phyloP scores from a whole-genome alignment of 768 basidiomycete genomes.

The Mrakia blollopis region DNA sequence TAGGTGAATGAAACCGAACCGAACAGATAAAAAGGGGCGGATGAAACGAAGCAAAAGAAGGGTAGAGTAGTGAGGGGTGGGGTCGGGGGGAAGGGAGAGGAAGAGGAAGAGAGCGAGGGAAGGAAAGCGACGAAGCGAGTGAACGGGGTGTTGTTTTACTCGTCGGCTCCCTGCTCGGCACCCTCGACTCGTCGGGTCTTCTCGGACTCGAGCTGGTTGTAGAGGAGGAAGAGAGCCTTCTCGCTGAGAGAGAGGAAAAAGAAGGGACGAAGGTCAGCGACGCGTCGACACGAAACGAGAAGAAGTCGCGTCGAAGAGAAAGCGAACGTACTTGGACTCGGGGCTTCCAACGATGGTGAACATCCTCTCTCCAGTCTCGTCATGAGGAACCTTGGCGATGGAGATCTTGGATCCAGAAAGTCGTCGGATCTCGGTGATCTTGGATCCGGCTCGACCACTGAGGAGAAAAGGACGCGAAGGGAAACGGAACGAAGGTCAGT shows the following conservation, averaged over 20 bases:
- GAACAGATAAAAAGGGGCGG: neutral
- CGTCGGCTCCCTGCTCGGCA: slow-evolving; percentile 17
- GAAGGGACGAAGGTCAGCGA: neutral
- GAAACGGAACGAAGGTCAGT: neutral
- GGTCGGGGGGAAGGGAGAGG: neutral
- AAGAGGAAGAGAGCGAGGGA: slow-evolving; percentile 21
- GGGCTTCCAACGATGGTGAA: slow-evolving; percentile 95
- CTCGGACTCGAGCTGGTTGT: slow-evolving; percentile 83
- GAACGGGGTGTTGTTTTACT: slow-evolving; percentile 7
- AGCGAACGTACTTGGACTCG: slow-evolving; percentile 30
- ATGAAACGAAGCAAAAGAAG: slow-evolving; percentile 1
- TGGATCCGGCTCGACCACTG: slow-evolving; percentile 93
- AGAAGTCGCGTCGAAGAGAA: too few relatives aligned
- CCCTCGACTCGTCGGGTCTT: slow-evolving; percentile 36
- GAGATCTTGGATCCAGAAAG: slow-evolving; percentile 96
- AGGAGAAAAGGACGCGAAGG: slow-evolving; percentile 44
- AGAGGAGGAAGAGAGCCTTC: slow-evolving; percentile 93
- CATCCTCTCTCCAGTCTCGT: slow-evolving; percentile 98
- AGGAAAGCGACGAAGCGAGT: slow-evolving; percentile 12
- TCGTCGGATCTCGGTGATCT: slow-evolving; percentile 98
- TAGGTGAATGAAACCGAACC: neutral
- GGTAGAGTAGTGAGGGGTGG: slow-evolving; percentile 13
- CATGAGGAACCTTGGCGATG: slow-evolving; percentile 98
- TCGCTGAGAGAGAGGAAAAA: slow-evolving; percentile 72
- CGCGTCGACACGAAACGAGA: neutral